These are phyloP conservation scores for Penicillium psychrosexuale DNA, from an alignment of 2,329 filamentous ascomycete genomes.

Conservation along the genomic window DNA sequence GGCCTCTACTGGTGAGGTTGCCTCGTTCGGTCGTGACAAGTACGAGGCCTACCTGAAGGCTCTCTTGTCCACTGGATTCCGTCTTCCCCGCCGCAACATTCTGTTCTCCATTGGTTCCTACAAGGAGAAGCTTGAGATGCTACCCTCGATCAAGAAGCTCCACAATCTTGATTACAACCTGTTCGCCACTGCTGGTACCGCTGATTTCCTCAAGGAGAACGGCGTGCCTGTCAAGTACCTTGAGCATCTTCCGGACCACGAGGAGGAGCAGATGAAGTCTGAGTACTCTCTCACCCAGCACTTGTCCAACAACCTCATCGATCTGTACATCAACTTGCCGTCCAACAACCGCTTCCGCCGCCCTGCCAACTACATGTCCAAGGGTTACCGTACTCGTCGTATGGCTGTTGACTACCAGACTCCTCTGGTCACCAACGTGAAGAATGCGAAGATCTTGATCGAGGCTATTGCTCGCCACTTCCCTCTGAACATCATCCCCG, in stretches of 20 bases:
- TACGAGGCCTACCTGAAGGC: constrained; percentile 98
- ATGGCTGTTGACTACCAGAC: constrained; percentile 99
- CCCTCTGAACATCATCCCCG: constrained; percentile 73
- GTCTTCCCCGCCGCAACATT: constrained; percentile 91
- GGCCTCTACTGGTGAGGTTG: constrained; percentile 97
- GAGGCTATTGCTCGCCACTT: constrained; percentile 91
- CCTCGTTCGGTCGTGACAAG: constrained; percentile 91
- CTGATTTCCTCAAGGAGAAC: constrained; percentile 93
- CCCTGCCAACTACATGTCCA: constrained; percentile 97
- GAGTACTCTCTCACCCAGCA: constrained; percentile 98
- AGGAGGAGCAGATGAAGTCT: constrained; percentile 80
- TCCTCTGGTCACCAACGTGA: constrained; percentile 95
- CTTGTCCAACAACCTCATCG: constrained; percentile 95
- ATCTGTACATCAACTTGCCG: constrained; percentile 98
- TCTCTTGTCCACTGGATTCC: constrained; percentile 92
- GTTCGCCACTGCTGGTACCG: constrained; percentile 93
- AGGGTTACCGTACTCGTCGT: constrained; percentile 91
- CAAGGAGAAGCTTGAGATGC: constrained; percentile 97
- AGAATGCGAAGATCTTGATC: constrained; percentile 96
- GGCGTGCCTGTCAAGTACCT: constrained; percentile 89
- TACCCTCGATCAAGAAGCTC: constrained; percentile 85
- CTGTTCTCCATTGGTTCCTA: constrained; percentile 92
- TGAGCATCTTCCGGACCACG: constrained; percentile 69
- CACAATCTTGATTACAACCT: constrained; percentile 91
- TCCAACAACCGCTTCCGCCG: constrained; percentile 96